Base-by-base conservation (phyloP, 768 basidiomycete genomes). In the Rhodotorula toruloides region DNA sequence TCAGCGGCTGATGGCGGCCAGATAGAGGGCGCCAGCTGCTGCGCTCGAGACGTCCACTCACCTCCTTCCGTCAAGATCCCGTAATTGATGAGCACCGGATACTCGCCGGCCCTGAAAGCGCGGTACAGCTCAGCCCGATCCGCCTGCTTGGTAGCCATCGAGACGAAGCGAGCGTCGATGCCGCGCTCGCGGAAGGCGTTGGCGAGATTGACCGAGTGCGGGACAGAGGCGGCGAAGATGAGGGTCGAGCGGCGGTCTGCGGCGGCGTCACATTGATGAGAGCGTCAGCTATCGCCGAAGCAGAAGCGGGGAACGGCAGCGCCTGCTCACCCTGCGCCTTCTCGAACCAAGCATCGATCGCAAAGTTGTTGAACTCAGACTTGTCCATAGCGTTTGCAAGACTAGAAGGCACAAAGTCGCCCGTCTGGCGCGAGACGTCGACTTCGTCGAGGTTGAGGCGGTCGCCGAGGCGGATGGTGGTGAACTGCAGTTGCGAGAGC, bases 71-170 rank as follows among this genome's bases (percentile, higher is more conserved):
- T 63, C 42, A 68, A 31, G 43, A 68, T 68, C 8, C 89, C 87
- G 74, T 92, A 97, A 74, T 97, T 97, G 52, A 97, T 78, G 34
- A 98, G 80, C 2, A 98, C 89, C 13, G 91, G 90, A 74, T 85
- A 96, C 57, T 82, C 75, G 12, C 89, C 87, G 12, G 80, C 79
- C 74, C 82, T 85, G 77, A 97, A 98, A 3, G 79, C 81, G 8
- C 79, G 75, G 8, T 97, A 77, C 3, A 91, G 78, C 4, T 81
- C 80, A 68, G 82, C 83, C 17, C 93, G 84, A 67, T 90, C 86
- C 8, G 74, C 71, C 5, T 79, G 75, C 32, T 85, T 85, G 1
- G 91, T 93, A 32, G 81, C 80, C 8, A 88, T 82, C 67, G 87
- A 84, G 8, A 98, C 72, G 70, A 86, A 88, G 66, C 90, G 83